Evolutionary conservation across 805 yeast genomes (phyloP).

Genomic region (Debaryomyces maramus): DNA sequence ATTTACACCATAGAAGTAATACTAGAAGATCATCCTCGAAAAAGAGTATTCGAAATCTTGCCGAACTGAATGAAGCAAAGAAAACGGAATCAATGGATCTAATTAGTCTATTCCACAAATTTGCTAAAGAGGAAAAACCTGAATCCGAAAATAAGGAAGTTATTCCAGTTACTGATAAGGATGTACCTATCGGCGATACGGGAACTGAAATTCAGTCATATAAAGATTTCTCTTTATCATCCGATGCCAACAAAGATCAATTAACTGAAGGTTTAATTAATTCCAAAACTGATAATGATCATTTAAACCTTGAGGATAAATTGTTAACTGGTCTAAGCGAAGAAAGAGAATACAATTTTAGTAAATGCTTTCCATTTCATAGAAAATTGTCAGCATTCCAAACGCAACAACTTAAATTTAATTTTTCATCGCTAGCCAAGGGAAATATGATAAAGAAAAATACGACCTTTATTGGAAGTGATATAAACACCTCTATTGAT

Average conservation of each 20-base stretch:
- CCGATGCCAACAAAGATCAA: not conserved
- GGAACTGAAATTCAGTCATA: not conserved
- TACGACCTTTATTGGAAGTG: conserved; percentile 28
- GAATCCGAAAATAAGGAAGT: not conserved
- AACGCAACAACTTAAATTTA: conserved; percentile 51
- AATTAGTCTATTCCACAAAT: conserved; percentile 37
- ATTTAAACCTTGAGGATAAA: conserved; percentile 15
- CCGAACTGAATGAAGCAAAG: conserved; percentile 5
- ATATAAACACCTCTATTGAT: conserved; percentile 32
- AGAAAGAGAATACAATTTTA: conserved; percentile 63
- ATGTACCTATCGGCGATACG: not conserved
- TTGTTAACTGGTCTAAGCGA: conserved; percentile 26
- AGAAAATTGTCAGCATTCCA: conserved; percentile 56
- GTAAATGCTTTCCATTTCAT: conserved; percentile 81
- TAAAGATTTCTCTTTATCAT: not conserved
- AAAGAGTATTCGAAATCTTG: conserved; percentile 13
- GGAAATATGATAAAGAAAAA: conserved; percentile 26
- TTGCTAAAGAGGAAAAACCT: conserved; percentile 35
- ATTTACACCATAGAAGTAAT: conserved; percentile 12
- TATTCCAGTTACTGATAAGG: not conserved
- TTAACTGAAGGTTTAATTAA: not conserved
- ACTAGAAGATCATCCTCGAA: conserved; percentile 25
- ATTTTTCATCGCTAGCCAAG: conserved; percentile 22
- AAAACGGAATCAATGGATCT: conserved; percentile 29
- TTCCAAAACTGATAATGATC: not conserved